phyloP scores from a whole-genome alignment of 73 alveolate species.

The Blepharisma stoltei region DNA sequence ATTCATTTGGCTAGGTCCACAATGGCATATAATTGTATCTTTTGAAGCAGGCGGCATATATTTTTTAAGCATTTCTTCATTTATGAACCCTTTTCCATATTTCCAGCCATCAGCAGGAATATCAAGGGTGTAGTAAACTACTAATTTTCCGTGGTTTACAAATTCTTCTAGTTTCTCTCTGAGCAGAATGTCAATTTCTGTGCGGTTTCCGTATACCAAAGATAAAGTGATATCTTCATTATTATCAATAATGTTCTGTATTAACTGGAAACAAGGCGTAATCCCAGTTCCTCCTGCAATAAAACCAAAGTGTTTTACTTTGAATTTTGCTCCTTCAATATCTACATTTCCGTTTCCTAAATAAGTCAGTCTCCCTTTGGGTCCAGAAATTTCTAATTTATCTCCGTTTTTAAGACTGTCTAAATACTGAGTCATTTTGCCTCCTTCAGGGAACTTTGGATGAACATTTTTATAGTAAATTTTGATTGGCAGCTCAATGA shows the following conservation, averaged over 20 bases:
- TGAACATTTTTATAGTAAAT: constrained; percentile 59
- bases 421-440: constrained; percentile 49
- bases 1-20: constrained; percentile 39
- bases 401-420: constrained; percentile 42
- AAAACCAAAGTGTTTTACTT: constrained; percentile 48
- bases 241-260: constrained; percentile 38
- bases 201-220: constrained; percentile 49
- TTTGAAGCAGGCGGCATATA: constrained; percentile 25
- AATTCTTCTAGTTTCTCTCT: constrained; percentile 38
- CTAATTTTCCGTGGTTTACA: constrained; percentile 31
- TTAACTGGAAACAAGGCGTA: constrained; percentile 54
- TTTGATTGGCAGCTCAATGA: constrained; percentile 66
- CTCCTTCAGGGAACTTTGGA: constrained; percentile 63
- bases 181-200: constrained; percentile 50
- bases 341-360: constrained; percentile 39
- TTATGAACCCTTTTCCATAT: constrained; percentile 38
- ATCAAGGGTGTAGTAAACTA: constrained; percentile 40
- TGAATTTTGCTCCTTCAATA: constrained; percentile 28
- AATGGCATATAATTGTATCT: constrained; percentile 33
- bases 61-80: constrained; percentile 38
- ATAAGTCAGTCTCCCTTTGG: constrained; percentile 46
- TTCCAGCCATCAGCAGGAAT: constrained; percentile 39
- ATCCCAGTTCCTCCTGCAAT: constrained; percentile 72
- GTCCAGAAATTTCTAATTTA: constrained; percentile 45
- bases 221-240: constrained; percentile 26